These are phyloP conservation scores for Stachybotrys elegans DNA, from an alignment of 2,329 filamentous ascomycete genomes.

Conservation along the genomic window DNA sequence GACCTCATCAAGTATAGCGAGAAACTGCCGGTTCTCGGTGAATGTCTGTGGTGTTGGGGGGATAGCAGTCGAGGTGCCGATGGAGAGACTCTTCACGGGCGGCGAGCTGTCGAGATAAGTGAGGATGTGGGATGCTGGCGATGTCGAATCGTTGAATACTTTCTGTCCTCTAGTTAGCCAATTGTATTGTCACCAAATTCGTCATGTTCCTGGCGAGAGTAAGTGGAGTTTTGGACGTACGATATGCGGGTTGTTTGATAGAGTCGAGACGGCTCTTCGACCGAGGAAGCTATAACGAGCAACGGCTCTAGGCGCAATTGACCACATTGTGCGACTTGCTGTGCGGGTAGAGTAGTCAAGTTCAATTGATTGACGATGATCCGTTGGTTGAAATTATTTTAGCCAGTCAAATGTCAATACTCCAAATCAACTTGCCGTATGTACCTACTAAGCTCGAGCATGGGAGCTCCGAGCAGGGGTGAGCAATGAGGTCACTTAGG, in stretches of 20 bases:
- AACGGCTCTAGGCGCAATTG: conserved; percentile 16
- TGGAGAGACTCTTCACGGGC: conserved; percentile 47
- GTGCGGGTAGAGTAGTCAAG: too few relatives aligned
- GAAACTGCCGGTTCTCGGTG: conserved; percentile 52
- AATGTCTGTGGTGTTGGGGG: conserved; percentile 59
- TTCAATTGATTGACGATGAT: conserved; percentile 6
- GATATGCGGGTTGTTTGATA: conserved; percentile 49
- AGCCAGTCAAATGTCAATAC: too few relatives aligned
- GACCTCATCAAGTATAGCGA: conserved; percentile 54
- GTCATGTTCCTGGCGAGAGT: neutral
- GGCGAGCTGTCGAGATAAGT: conserved; percentile 55
- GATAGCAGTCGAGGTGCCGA: conserved; percentile 54
- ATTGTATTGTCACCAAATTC: neutral
- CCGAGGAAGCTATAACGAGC: conserved; percentile 12
- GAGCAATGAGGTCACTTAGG: conserved; percentile 25
- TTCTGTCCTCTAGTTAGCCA: conserved; percentile 38
- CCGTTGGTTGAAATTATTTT: conserved; percentile 5
- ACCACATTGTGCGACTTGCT: too few relatives aligned
- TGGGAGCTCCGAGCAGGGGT: neutral
- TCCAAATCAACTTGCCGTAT: too few relatives aligned
- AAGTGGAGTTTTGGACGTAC: conserved; percentile 37
- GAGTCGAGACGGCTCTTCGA: conserved; percentile 35
- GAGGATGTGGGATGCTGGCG: conserved; percentile 46
- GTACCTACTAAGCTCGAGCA: too few relatives aligned
- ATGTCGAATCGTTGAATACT: conserved; percentile 45